phyloP scores from a whole-genome alignment of 2,329 filamentous ascomycete genomes.

The Zopfia rhizophila region DNA sequence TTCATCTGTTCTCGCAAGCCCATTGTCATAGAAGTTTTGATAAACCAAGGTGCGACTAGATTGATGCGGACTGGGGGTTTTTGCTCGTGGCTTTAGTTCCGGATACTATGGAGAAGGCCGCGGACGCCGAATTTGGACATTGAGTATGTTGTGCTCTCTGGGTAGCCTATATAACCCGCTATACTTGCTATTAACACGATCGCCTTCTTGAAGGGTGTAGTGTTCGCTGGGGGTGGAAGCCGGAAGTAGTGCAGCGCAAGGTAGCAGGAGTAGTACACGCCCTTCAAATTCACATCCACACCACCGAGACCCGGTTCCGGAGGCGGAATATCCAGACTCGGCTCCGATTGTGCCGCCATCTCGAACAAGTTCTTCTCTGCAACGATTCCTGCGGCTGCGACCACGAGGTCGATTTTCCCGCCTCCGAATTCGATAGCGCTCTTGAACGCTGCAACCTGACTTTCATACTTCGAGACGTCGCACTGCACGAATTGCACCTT shows the following conservation, averaged over 20 bases:
- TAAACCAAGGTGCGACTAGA: conserved; percentile 40
- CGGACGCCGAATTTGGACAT: conserved; percentile 41
- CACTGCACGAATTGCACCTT: conserved; percentile 41
- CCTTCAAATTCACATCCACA: conserved; percentile 35
- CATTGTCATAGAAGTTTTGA: conserved; percentile 33
- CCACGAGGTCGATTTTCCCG: conserved; percentile 41
- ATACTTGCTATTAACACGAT: conserved; percentile 36
- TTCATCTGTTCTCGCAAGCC: not conserved
- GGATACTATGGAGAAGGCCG: conserved; percentile 35
- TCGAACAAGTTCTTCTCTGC: conserved; percentile 34
- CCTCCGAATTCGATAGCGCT: conserved; percentile 36
- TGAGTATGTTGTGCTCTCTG: conserved; percentile 35
- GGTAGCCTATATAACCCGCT: conserved; percentile 36
- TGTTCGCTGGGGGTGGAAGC: conserved; percentile 21
- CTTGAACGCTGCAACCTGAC: conserved; percentile 43
- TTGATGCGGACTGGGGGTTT: conserved; percentile 31
- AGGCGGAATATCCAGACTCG: conserved; percentile 25
- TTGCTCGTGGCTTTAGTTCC: conserved; percentile 26
- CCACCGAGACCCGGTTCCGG: conserved; percentile 28
- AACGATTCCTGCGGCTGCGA: conserved; percentile 43
- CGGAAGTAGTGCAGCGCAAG: conserved; percentile 40
- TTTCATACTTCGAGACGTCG: conserved; percentile 42
- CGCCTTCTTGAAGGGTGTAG: conserved; percentile 26
- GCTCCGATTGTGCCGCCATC: conserved; percentile 23
- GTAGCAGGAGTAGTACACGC: conserved; percentile 36